phyloP scores from a whole-genome alignment of 2,329 filamentous ascomycete genomes.

The Cytospora leucostoma region DNA sequence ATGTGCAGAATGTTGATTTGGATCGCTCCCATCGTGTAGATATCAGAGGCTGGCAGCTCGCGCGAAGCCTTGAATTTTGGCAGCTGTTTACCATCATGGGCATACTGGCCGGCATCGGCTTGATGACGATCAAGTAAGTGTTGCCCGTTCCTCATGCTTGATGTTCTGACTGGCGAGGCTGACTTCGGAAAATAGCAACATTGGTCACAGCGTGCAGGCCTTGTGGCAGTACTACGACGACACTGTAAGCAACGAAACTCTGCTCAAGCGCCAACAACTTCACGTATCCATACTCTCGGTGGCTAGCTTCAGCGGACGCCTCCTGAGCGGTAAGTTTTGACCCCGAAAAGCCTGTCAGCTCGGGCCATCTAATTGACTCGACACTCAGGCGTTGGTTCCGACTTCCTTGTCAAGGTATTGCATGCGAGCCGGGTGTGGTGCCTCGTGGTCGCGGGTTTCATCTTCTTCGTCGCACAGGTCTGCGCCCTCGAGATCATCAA shows the following conservation, averaged over 20 bases:
- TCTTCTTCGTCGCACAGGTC: constrained; percentile 81
- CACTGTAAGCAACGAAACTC: constrained; percentile 69
- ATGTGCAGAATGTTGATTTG: constrained; percentile 64
- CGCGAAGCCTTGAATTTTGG: constrained; percentile 81
- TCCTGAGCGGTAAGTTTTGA: constrained; percentile 67
- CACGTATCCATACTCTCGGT: constrained; percentile 95
- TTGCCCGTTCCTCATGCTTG: not conserved
- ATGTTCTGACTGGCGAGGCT: not conserved
- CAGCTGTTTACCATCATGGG: constrained; percentile 85
- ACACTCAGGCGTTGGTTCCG: constrained; percentile 76
- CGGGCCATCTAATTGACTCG: constrained; percentile 14
- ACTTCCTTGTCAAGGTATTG: constrained; percentile 81
- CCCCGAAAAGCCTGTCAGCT: not conserved
- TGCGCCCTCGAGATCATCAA: constrained; percentile 74
- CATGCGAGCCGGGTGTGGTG: constrained; percentile 89
- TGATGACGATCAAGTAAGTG: constrained; percentile 98
- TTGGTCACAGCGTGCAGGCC: constrained; percentile 85
- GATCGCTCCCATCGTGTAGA: constrained; percentile 81
- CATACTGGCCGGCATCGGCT: constrained; percentile 85
- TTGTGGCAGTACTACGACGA: constrained; percentile 86
- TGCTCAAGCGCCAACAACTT: constrained; percentile 80
- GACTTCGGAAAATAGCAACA: constrained; percentile 65
- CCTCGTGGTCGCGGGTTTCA: constrained; percentile 70
- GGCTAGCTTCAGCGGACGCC: constrained; percentile 79
- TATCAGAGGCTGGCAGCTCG: constrained; percentile 79